phyloP scores from a whole-genome alignment of 2,329 filamentous ascomycete species.

The Ascochyta pisi region DNA sequence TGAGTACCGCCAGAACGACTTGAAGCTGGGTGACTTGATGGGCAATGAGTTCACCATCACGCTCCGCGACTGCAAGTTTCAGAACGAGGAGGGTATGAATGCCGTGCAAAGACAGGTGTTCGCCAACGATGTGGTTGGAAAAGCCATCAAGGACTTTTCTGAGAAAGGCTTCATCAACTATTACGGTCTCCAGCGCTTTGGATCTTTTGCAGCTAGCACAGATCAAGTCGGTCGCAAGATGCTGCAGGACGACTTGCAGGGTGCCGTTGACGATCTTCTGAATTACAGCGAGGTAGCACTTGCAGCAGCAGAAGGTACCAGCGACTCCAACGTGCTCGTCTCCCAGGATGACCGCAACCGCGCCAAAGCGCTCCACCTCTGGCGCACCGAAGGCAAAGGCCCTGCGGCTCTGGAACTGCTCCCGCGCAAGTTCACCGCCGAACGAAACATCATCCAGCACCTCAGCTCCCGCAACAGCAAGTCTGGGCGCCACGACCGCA shows the following conservation, averaged over 20 bases:
- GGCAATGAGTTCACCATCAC: slow-evolving; percentile 96
- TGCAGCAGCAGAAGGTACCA: slow-evolving; percentile 56
- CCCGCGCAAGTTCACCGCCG: slow-evolving; percentile 82
- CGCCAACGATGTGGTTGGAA: slow-evolving; percentile 58
- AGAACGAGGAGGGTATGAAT: slow-evolving; percentile 49
- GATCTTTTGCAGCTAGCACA: slow-evolving; percentile 84
- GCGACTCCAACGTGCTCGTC: slow-evolving; percentile 56
- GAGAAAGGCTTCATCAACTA: slow-evolving; percentile 93
- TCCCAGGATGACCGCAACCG: slow-evolving; percentile 79
- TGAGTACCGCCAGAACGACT: slow-evolving; percentile 71
- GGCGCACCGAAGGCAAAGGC: slow-evolving; percentile 67
- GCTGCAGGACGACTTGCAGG: slow-evolving; percentile 79
- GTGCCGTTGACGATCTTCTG: slow-evolving; percentile 79
- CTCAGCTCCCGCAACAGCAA: slow-evolving; percentile 60
- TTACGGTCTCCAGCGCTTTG: slow-evolving; percentile 96
- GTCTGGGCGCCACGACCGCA: slow-evolving; percentile 56
- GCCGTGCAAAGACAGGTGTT: slow-evolving; percentile 54
- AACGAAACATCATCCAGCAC: slow-evolving; percentile 79
- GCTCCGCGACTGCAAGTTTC: slow-evolving; percentile 80
- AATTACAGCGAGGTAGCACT: slow-evolving; percentile 72
- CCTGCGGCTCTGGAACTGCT: slow-evolving; percentile 70
- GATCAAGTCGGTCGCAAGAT: slow-evolving; percentile 86
- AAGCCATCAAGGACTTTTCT: slow-evolving; percentile 71
- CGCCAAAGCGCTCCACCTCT: slow-evolving; percentile 78
- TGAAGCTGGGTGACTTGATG: slow-evolving; percentile 81